phyloP scores from a whole-genome alignment of 2,329 filamentous ascomycete genomes.

The Xylariaceae sp. region DNA sequence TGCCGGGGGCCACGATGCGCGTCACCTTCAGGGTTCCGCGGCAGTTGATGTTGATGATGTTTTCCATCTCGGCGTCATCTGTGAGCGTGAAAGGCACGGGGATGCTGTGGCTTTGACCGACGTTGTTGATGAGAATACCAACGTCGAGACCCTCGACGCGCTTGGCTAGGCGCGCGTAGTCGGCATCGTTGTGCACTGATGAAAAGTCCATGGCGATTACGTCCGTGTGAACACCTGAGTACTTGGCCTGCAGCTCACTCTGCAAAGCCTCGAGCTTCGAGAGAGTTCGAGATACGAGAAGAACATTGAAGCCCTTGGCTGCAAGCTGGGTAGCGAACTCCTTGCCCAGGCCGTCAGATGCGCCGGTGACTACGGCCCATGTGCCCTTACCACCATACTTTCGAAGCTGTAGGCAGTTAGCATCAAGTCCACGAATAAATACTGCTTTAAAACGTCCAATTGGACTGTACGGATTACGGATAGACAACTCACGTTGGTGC shows the following conservation, averaged over 20 bases:
- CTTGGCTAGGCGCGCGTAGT: constrained; percentile 69
- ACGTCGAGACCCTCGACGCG: constrained; percentile 71
- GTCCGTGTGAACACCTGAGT: constrained; percentile 66
- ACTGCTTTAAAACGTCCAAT: neutral
- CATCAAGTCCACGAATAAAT: neutral
- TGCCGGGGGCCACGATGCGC: constrained; percentile 74
- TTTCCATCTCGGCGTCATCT: constrained; percentile 69
- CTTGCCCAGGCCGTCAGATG: constrained; percentile 93
- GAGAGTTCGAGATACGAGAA: constrained; percentile 92
- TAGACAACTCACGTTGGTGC: constrained; percentile 51
- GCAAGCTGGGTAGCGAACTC: constrained; percentile 91
- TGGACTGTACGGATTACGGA: neutral
- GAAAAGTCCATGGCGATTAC: constrained; percentile 89
- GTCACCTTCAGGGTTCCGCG: constrained; percentile 84
- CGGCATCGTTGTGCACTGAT: constrained; percentile 62
- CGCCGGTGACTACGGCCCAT: constrained; percentile 92
- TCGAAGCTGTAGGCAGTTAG: constrained; percentile 57
- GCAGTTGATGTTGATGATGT: constrained; percentile 96
- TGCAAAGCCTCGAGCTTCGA: constrained; percentile 80
- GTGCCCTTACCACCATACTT: constrained; percentile 87
- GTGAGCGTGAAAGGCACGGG: constrained; percentile 86
- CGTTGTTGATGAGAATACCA: constrained; percentile 90
- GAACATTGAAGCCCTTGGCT: constrained; percentile 84
- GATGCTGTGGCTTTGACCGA: constrained; percentile 89
- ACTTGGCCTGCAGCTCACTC: constrained; percentile 66